Conservation (phyloP, 192 early-diverging fungal genomes). For the Gaertneriomyces sp. region DNA sequence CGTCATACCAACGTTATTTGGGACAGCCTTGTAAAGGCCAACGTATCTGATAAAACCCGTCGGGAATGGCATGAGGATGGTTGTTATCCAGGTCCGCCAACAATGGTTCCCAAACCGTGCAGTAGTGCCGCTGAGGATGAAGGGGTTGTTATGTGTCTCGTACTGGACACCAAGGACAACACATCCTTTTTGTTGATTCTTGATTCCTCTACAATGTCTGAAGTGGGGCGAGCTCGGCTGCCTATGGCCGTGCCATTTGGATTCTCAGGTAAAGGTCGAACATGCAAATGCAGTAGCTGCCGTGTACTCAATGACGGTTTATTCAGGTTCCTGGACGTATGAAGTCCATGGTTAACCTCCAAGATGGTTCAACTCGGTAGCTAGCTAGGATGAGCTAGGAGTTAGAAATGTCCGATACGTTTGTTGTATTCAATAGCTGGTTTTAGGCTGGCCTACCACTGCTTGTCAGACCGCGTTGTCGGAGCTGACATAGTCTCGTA, state of each 20-base stretch:
- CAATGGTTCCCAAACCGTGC: constrained; percentile 26
- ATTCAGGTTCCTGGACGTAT: not conserved
- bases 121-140: constrained; percentile 19
- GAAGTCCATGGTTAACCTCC: constrained; percentile 2
- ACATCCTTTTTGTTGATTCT: constrained; percentile 25
- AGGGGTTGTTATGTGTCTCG: constrained; percentile 28
- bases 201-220: constrained; percentile 18
- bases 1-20: constrained; percentile 24
- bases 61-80: constrained; percentile 21
- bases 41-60: constrained; percentile 18
- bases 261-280: constrained; percentile 21
- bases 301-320: not conserved
- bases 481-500: no score
- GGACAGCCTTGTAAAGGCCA: constrained; percentile 30
- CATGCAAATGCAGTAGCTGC: not conserved
- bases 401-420: no score
- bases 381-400: no score
- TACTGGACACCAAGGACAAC: constrained; percentile 19
- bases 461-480: no score
- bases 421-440: no score
- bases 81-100: constrained; percentile 29
- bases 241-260: constrained; percentile 26
- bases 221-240: constrained; percentile 13
- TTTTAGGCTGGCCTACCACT: no score
- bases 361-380: no score